Base-by-base conservation (phyloP, 768 basidiomycete genomes). In the Collybia sp. region DNA sequence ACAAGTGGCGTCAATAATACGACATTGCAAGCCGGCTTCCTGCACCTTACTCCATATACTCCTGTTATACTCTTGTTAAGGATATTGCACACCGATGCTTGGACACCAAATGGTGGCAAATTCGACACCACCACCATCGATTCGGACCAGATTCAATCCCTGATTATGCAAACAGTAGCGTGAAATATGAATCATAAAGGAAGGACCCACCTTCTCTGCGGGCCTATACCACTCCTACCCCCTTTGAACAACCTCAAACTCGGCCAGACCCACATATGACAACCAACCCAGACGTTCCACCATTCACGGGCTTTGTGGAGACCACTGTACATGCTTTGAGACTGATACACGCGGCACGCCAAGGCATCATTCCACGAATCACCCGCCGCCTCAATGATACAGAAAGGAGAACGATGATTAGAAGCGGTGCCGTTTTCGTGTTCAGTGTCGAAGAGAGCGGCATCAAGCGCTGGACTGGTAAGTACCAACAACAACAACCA, bases 381-480 rank as follows among this genome's bases (percentile, higher is more conserved):
- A 88, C 86, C n/a, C 77, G 90, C 31, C 77, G 89, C 19, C 73
- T 92, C 57, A 88, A 89, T 58, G 88, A 92, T 58, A 71, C 82
- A n/a, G 88, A 93, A 58, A 77, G 83, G 30, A 67, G 68, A 59
- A 75, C 62, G 42, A 86, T 80, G 78, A 78, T 80, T 61, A 76
- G 74, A 58, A 73, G 75, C 31, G 78, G 78, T 9, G 86, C 89
- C 40, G 81, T 92, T 12, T 93, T 91, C 60, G 83, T 93, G 42
- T 93, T 91, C 67, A 87, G 87, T 59, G 89, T 91, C 57, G 83
- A 88, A 55, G 88, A 90, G 60, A 88, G 87, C 58, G 86, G 86
- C 11, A 92, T 93, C 65, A 90, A 88, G 61, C 74, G 89, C 12
- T 90, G 89, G 85, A 93, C 90, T 30, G 90, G 83, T 66, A 51